Conservation (phyloP, 2,329 filamentous ascomycete species). For the Aspergillus intermedius region DNA sequence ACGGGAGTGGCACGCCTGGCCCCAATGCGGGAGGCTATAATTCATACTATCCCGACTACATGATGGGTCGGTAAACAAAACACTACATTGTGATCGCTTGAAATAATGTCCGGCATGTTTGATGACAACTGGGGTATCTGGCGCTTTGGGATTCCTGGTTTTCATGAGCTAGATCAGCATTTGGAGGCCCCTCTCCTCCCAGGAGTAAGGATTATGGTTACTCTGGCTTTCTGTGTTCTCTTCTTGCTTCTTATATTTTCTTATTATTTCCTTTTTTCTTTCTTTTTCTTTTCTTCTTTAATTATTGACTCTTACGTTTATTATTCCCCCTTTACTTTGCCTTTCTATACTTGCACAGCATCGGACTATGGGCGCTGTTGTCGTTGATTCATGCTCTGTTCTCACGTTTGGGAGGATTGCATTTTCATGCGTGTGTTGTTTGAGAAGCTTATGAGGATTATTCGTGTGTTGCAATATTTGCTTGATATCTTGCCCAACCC, state of each 20-base stretch:
- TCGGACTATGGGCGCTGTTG: constrained; percentile 27
- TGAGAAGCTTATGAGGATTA: constrained; percentile 10
- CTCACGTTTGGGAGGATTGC: constrained; percentile 25
- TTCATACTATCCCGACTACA: constrained; percentile 41
- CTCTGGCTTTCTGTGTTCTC: constrained; percentile 21
- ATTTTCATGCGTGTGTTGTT: constrained; percentile 16
- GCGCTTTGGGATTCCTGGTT: constrained; percentile 34
- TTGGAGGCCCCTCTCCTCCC: constrained; percentile 32
- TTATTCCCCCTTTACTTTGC: constrained; percentile 14
- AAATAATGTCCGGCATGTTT: constrained; percentile 40
- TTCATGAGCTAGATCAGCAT: constrained; percentile 38
- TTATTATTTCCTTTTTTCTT: constrained; percentile 10
- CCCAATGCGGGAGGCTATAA: constrained; percentile 30
- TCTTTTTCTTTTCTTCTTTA: constrained; percentile 12
- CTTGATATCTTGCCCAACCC: constrained; percentile 5
- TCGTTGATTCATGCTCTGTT: constrained; percentile 17
- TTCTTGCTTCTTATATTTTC: constrained; percentile 14
- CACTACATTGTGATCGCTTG: constrained; percentile 16
- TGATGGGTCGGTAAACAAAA: constrained; percentile 39
- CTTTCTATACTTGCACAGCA: constrained; percentile 22
- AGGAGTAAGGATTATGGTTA: constrained; percentile 30
- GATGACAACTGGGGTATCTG: constrained; percentile 35
- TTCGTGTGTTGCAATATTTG: constrained; percentile 5
- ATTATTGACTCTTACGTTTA: constrained; percentile 15
- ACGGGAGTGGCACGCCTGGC: constrained; percentile 19